phyloP scores from a whole-genome alignment of 805 yeast species.

The Metschnikowia vanudenii region DNA sequence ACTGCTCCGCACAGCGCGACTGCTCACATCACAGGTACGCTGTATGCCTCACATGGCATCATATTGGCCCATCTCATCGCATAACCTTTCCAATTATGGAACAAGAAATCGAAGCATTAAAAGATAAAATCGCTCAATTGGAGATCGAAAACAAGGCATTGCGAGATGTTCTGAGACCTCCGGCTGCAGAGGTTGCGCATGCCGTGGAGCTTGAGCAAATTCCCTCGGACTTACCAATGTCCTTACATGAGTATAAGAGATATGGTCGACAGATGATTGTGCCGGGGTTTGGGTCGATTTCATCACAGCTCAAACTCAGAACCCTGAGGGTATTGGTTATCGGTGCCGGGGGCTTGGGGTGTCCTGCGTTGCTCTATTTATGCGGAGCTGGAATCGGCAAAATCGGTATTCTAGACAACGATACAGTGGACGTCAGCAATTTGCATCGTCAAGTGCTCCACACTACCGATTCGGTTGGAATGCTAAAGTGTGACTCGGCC shows the following conservation, averaged over 20 bases:
- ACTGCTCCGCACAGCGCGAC: not conserved
- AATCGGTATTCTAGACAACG: conserved; percentile 86
- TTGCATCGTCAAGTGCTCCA: conserved; percentile 89
- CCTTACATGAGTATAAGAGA: conserved; percentile 68
- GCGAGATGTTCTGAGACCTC: not conserved
- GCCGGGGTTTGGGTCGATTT: conserved; percentile 61
- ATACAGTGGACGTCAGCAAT: conserved; percentile 78
- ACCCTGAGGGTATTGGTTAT: conserved; percentile 64
- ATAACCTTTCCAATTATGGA: conserved; percentile 4
- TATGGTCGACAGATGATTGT: conserved; percentile 97
- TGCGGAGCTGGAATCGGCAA: conserved; percentile 86
- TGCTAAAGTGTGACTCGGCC: conserved; percentile 80
- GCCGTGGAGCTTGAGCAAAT: not conserved
- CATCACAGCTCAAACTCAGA: conserved; percentile 57
- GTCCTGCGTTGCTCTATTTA: conserved; percentile 83
- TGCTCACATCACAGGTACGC: not conserved
- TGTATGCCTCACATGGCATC: too few relatives aligned
- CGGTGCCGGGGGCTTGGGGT: conserved; percentile 97
- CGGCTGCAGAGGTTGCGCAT: not conserved
- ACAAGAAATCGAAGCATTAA: conserved; percentile 22
- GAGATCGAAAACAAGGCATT: conserved; percentile 21
- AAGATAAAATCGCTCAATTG: conserved; percentile 22
- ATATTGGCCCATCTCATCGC: not conserved
- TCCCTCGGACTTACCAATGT: conserved; percentile 14
- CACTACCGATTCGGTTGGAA: conserved; percentile 61